Percentiles rank a stretch among this genome's conserved stretches.
Conservation (phyloP, 192 early-diverging fungal species). For the Mortierella claussenii region DNA sequence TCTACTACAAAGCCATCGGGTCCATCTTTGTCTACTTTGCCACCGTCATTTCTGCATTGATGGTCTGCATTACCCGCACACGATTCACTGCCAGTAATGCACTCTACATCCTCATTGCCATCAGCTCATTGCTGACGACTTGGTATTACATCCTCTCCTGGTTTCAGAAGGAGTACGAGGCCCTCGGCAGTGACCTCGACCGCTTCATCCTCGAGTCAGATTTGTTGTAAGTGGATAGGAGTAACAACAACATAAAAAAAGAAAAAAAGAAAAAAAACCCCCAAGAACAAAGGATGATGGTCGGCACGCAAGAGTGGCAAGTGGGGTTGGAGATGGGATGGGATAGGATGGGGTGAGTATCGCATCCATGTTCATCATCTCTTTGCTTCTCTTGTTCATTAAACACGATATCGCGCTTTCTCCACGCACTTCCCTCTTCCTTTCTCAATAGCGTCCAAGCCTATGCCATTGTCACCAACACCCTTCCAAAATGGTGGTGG, state of each 20-base stretch:
- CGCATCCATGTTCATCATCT: too few species aligned
- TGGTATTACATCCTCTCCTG: slow-evolving; percentile 50
- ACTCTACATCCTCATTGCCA: slow-evolving; percentile 36
- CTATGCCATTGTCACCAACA: slow-evolving; percentile 49
- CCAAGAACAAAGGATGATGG: too few species aligned
- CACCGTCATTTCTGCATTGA: slow-evolving; percentile 44
- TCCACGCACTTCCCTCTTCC: background rate
- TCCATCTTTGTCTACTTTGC: slow-evolving; percentile 46
- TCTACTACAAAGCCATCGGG: slow-evolving; percentile 49
- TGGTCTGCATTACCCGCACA: slow-evolving; percentile 41
- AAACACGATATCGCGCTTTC: background rate
- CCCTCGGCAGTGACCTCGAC: slow-evolving; percentile 28
- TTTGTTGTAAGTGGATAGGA: slow-evolving; percentile 54
- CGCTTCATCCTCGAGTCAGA: slow-evolving; percentile 49
- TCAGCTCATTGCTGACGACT: slow-evolving; percentile 36
- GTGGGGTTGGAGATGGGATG: too few species aligned
- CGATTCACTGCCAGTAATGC: slow-evolving; percentile 39
- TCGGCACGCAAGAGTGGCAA: too few species aligned
- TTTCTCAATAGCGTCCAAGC: slow-evolving; percentile 31
- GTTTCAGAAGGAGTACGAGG: slow-evolving; percentile 40
- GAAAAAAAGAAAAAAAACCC: too few species aligned
- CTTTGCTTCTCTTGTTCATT: background rate
- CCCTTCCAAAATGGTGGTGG: slow-evolving; percentile 53
- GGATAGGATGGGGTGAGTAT: too few species aligned
- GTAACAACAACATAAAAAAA: too few species aligned